These are phyloP conservation scores for Dipteronia sinensis DNA, from an alignment of 345 rosid species.

Conservation along the genomic window DNA sequence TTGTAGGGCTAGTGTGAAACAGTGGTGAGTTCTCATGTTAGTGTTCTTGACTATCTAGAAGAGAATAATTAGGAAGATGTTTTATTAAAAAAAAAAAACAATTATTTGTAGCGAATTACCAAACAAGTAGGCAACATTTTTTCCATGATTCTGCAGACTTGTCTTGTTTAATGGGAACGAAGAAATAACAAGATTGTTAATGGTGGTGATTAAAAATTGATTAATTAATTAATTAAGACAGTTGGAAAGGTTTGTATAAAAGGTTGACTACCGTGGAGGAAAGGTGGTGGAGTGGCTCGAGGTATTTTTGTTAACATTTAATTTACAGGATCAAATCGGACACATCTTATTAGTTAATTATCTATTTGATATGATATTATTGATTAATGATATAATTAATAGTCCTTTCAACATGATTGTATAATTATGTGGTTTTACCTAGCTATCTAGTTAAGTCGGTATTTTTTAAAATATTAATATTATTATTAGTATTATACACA, in stretches of 20 bases:
- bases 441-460: too few relatives aligned
- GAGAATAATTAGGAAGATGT: too few relatives aligned
- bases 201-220: slow-evolving; percentile 25
- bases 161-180: slow-evolving; percentile 34
- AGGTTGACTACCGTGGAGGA: slow-evolving; percentile 39
- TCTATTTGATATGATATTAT: background rate
- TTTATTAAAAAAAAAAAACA: too few relatives aligned
- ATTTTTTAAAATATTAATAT: too few relatives aligned
- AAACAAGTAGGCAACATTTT: slow-evolving; percentile 43
- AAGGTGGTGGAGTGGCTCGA: slow-evolving; percentile 66
- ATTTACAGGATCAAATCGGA: slow-evolving; percentile 5
- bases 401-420: too few relatives aligned
- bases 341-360: slow-evolving; percentile 32
- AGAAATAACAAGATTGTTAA: slow-evolving; percentile 26
- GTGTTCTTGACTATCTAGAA: too few relatives aligned
- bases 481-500: too few relatives aligned
- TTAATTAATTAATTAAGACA: slow-evolving; percentile 26
- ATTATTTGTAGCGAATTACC: background rate
- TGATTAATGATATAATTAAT: too few relatives aligned
- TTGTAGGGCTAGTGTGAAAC: slow-evolving; percentile 51
- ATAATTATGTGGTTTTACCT: too few relatives aligned
- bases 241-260: slow-evolving; percentile 32
- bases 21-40: slow-evolving; percentile 28
- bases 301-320: slow-evolving; percentile 25
- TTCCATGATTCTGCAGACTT: slow-evolving; percentile 32